A percentile compares a stretch with the other conserved stretches of the same genome.
These are phyloP conservation scores for Termitomyces sp. DNA, from an alignment of 1,284 basidiomycete genomes.

Conservation along the genomic window DNA sequence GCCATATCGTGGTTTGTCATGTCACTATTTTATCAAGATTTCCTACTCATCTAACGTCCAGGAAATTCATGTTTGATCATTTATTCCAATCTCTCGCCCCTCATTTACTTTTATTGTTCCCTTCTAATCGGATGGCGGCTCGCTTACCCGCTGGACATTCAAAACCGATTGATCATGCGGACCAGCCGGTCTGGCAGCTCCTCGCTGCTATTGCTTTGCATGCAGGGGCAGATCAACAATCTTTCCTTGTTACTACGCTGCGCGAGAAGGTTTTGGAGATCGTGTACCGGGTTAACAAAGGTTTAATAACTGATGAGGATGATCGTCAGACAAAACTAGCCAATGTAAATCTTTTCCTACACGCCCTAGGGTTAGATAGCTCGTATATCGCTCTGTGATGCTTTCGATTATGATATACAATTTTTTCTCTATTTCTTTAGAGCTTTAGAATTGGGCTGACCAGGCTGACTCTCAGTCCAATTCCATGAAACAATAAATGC, in stretches of 20 bases:
- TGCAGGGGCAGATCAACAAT: constrained; percentile 80
- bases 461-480: no score
- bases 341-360: constrained; percentile 84
- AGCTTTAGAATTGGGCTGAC: no score
- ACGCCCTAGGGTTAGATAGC: constrained; percentile 81
- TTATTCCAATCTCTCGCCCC: constrained; percentile 78
- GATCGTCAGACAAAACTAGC: constrained; percentile 62
- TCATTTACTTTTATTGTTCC: constrained; percentile 80
- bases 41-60: constrained; percentile 26
- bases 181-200: constrained; percentile 92
- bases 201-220: constrained; percentile 86
- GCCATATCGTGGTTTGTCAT: constrained; percentile 75
- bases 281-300: constrained; percentile 73
- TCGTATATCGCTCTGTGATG: constrained; percentile 68
- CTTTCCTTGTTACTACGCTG: constrained; percentile 78
- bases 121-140: constrained; percentile 73
- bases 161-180: constrained; percentile 61
- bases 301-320: constrained; percentile 66
- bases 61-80: constrained; percentile 81
- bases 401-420: constrained; percentile 9
- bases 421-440: no score
- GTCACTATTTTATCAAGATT: background rate
- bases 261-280: constrained; percentile 93
- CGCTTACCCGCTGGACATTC: constrained; percentile 29
- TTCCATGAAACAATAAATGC: background rate